Base-by-base conservation (phyloP, 148 eudicot genomes). In the Rhododendron kiyosumense region DNA sequence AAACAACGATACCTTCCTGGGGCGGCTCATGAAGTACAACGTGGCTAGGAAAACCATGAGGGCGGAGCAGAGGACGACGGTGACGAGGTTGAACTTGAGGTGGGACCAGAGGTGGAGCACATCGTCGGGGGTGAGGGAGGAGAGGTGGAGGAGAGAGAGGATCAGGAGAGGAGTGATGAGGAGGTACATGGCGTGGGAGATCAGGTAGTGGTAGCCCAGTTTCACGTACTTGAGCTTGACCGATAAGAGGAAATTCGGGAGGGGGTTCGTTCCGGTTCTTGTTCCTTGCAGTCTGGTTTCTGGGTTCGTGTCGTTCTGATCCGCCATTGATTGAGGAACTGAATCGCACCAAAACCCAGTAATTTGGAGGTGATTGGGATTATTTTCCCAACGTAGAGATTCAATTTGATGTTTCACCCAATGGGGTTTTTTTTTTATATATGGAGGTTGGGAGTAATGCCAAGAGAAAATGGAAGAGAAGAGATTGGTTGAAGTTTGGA, bases 201-300 rank as follows among this genome's bases (percentile, higher is more conserved):
- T 92, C 20, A 92, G 52, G 76, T 92, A 89, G 41, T 92, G 92
- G 87, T 90, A 92, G 4, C 92, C 94, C 8, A 92, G 87, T 79
- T 92, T 92, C 20, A 92, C 94, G 80, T 92, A 92, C 38, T 92
- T 92, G 71, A 90, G 94, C 61, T 78, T 85, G 0, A 92, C 90
- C 0, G 93, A 90, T 4, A 85, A 26, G 5, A 87, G 90, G 49
- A 90, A 90, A 81, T 92, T 92, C 11, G 93, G 92, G 22, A 91
- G 87, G 20, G 46, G 22, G 11, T 26, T 48, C 20, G 54, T 71
- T 24, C 32, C 83, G 34, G 59, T 77, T 59, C 59, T 48, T 18
- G 22, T 17, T 17, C 71, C 67, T 18, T 82, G 77, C 7, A n/a
- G 30, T 3, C 9, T 9, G 32, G 32, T 46, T 81, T 76, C 81